Conservation (phyloP, 179 eudicot genomes). For the Patellifolia procumbens region DNA sequence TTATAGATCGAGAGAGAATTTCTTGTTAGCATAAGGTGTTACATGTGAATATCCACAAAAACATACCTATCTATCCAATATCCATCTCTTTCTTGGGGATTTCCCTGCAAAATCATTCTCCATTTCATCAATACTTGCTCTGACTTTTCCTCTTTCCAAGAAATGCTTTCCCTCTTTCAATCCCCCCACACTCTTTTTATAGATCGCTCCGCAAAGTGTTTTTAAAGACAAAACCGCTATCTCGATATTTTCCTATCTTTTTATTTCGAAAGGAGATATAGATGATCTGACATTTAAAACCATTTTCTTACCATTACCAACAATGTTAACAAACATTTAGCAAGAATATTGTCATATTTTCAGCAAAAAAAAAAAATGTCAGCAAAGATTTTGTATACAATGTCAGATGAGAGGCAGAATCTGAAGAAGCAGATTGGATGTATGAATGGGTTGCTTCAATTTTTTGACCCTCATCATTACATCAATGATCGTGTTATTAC, state of each 20-base stretch:
- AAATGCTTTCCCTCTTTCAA: background rate
- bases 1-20: no score
- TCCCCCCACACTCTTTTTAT: background rate
- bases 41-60: constrained; percentile 19
- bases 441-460: constrained; percentile 46
- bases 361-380: constrained; percentile 30
- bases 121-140: background rate
- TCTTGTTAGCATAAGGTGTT: constrained; percentile 6
- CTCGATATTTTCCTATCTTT: no score
- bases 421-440: constrained; percentile 42
- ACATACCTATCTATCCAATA: constrained; percentile 45
- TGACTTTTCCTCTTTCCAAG: no score
- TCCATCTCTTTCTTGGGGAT: constrained; percentile 19
- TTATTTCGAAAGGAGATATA: no score
- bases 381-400: constrained; percentile 39
- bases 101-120: background rate
- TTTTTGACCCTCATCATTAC: constrained; percentile 38
- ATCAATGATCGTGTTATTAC: constrained; percentile 22
- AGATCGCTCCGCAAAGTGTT: no score
- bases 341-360: background rate
- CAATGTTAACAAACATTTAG: background rate
- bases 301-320: background rate
- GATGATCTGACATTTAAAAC: no score
- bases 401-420: constrained; percentile 38
- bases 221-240: no score